These are phyloP conservation scores for Trifolium pratense DNA, from an alignment of 306 rosid genomes.

Conservation along the genomic window DNA sequence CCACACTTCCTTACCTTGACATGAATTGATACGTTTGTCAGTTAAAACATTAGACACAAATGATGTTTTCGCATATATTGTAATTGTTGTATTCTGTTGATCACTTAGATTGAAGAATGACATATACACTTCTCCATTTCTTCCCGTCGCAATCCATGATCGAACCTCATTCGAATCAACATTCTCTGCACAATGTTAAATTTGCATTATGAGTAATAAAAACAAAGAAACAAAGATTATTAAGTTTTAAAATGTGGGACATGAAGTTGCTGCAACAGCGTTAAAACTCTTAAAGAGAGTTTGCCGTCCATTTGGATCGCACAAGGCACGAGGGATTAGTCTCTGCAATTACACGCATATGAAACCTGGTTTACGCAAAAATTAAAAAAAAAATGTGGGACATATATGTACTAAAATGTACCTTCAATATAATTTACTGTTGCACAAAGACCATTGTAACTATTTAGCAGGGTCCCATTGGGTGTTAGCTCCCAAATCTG, in stretches of 20 bases:
- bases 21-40: constrained; percentile 42
- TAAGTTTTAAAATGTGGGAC: neutral
- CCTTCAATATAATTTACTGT: constrained; percentile 60
- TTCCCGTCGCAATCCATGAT: constrained; percentile 88
- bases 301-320: no score
- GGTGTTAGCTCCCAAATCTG: constrained; percentile 79
- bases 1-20: constrained; percentile 71
- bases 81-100: constrained; percentile 47
- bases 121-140: constrained; percentile 70
- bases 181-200: constrained; percentile 55
- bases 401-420: constrained; percentile 31
- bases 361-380: no score
- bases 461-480: constrained; percentile 79
- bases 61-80: constrained; percentile 52
- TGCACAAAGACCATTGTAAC: constrained; percentile 82
- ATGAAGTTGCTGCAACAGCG: no score
- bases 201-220: constrained; percentile 33
- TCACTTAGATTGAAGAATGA: constrained; percentile 77
- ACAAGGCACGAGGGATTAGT: no score
- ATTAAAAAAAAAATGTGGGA: no score
- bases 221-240: neutral
- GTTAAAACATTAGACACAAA: constrained; percentile 58
- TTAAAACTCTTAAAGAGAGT: no score
- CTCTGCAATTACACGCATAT: no score
- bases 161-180: constrained; percentile 56